phyloP scores from a whole-genome alignment of 2,329 filamentous ascomycete genomes.

The Penicillium sp. region DNA sequence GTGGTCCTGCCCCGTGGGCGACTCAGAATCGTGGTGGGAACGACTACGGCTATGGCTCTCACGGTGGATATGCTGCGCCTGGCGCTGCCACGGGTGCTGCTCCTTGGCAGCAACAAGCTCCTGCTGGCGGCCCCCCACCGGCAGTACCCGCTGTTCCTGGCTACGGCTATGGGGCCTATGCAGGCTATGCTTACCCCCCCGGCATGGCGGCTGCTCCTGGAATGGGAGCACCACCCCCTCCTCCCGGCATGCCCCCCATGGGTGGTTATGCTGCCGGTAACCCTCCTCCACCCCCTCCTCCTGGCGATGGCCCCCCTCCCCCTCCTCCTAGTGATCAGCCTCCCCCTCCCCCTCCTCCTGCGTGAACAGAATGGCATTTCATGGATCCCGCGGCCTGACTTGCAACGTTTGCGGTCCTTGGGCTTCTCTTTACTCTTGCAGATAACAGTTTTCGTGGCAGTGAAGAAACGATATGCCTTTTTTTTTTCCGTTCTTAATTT shows the following conservation, averaged over 20 bases:
- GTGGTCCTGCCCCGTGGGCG: constrained; percentile 32
- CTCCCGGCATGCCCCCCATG: constrained; percentile 41
- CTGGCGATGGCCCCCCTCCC: constrained; percentile 37
- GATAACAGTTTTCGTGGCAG: neutral
- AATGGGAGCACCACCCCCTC: constrained; percentile 46
- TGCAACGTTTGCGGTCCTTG: neutral
- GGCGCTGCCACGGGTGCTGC: constrained; percentile 42
- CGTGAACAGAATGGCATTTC: constrained; percentile 15
- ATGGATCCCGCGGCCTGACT: neutral
- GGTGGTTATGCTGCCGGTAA: constrained; percentile 32
- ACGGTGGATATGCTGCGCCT: constrained; percentile 38
- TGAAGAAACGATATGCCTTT: no score
- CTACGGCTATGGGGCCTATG: constrained; percentile 54
- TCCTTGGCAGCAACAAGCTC: constrained; percentile 59
- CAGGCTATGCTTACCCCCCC: constrained; percentile 41
- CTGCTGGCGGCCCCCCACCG: constrained; percentile 41
- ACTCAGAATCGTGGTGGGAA: constrained; percentile 38
- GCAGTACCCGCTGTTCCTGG: constrained; percentile 43
- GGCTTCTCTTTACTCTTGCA: neutral
- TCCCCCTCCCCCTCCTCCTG: constrained; percentile 57
- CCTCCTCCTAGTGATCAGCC: constrained; percentile 51
- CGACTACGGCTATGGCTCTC: constrained; percentile 38
- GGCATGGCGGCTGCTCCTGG: constrained; percentile 45
- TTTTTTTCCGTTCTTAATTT: no score
- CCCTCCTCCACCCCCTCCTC: constrained; percentile 32